phyloP scores from a whole-genome alignment of 2,329 filamentous ascomycete genomes.

The Botrytis sinoallii region DNA sequence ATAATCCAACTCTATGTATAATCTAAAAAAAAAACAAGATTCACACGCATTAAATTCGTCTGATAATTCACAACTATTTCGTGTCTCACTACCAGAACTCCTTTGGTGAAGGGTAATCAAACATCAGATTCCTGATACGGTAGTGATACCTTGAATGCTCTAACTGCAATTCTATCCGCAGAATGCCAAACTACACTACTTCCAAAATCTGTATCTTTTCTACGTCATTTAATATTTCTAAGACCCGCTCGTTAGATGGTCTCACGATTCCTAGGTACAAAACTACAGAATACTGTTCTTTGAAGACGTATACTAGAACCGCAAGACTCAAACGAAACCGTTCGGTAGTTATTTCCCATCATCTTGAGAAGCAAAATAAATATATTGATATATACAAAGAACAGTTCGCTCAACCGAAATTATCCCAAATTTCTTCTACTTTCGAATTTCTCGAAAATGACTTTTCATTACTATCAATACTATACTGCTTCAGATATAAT shows the following conservation, averaged over 20 bases:
- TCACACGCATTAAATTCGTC: too few species aligned
- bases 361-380: accelerated
- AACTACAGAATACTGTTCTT: accelerated
- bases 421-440: background rate
- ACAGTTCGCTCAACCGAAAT: background rate
- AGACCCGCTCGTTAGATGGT: background rate
- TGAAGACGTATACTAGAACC: background rate
- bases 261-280: background rate
- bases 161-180: background rate
- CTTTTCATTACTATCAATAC: background rate
- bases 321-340: accelerated
- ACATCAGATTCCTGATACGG: accelerated
- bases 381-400: background rate
- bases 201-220: background rate
- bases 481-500: accelerated
- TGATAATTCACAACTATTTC: too few species aligned
- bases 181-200: background rate
- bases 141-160: background rate
- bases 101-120: too few species aligned
- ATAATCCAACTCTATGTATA: background rate
- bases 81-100: too few species aligned
- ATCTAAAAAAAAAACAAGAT: background rate
- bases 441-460: accelerated
- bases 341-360: accelerated
- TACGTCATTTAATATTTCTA: background rate